Evolutionary conservation across 306 rosid species (phyloP).

Genomic region (Citrullus colocynthis): DNA sequence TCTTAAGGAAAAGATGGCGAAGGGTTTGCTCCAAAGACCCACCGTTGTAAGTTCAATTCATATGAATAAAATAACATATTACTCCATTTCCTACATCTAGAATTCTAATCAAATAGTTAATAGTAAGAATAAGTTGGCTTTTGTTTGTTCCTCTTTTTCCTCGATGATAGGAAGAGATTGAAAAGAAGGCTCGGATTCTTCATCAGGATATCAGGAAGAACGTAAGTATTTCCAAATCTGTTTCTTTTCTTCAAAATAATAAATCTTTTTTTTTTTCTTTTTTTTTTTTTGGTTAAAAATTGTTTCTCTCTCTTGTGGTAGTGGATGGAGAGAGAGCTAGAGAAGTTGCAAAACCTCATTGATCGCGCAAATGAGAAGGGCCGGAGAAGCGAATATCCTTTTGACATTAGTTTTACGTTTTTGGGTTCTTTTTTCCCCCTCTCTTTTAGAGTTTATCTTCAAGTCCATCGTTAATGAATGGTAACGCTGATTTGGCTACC

Average conservation of each 20-base stretch:
- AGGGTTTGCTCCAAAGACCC: slow-evolving; percentile 26
- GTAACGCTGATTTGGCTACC: background rate
- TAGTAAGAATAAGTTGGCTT: background rate
- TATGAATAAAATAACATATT: background rate
- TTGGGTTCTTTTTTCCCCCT: background rate
- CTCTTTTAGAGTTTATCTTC: background rate
- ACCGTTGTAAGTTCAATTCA: slow-evolving; percentile 50
- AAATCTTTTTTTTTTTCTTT: background rate
- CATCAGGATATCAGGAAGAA: slow-evolving; percentile 53
- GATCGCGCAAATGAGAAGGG: slow-evolving; percentile 31
- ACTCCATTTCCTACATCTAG: background rate
- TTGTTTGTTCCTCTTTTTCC: background rate
- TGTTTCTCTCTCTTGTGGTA: background rate
- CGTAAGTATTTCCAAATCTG: slow-evolving; percentile 18
- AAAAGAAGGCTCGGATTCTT: slow-evolving; percentile 47
- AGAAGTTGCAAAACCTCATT: slow-evolving; percentile 18
- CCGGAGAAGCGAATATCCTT: slow-evolving; percentile 38
- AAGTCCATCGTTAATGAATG: background rate
- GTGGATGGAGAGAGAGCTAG: slow-evolving; percentile 30
- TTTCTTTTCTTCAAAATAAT: background rate
- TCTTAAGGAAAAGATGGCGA: slow-evolving; percentile 34
- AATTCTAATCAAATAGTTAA: background rate
- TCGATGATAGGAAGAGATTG: slow-evolving; percentile 42
- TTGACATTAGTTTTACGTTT: background rate
- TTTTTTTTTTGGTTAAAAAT: background rate